Evolutionary conservation across 2,329 filamentous ascomycete genomes (phyloP), one percentile per base, ranked within the genome.

Genomic region (Epichloe gansuensis): DNA sequence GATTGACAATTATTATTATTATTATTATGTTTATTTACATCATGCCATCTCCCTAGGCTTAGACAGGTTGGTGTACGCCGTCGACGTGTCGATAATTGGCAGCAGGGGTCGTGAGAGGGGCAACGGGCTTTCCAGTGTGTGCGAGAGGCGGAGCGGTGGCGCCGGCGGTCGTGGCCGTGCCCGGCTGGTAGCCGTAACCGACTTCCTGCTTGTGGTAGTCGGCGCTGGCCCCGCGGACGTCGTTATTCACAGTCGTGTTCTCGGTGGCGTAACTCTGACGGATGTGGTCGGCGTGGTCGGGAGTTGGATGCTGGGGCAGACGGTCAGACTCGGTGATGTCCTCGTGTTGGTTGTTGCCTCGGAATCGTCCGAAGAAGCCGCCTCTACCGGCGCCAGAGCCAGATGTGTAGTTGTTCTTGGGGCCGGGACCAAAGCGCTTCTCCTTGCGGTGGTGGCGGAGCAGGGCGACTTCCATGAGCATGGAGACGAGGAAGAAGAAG

Each of bases 401-500:
- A 34, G 71, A 75, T 34, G 84, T 87, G 72, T 89, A 89, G 68
- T 80, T 60, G 59, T 69, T 69, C 46, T 61, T 59, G 25, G 67
- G 64, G 54, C 62, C 54, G 46, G 68, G 84, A 13, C 85, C 84
- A 64, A 78, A 86, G 51, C 80, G 80, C 73, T 86, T 87, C 70
- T 88, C 83, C 61, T 82, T 83, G 70, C 82, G 81, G 73, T 86
- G 85, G 67, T 87, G 76, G 55, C 83, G 81, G 60, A 79, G 78
- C 46, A 91, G 78, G 48, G 77, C 73, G 49, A 88, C 58, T 62
- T 91, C 86, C 57, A 86, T 74, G 54, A 83, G 65, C 50, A 86
- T 81, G 48, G 86, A 88, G 62, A 88, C 63, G 61, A 88, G 64
- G 75, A 91, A 93, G 69, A 91, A 82, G 71, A 87, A 67, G 48